Base-by-base conservation (phyloP, 352 stramenopile species). In the Globisporangium splendens region DNA sequence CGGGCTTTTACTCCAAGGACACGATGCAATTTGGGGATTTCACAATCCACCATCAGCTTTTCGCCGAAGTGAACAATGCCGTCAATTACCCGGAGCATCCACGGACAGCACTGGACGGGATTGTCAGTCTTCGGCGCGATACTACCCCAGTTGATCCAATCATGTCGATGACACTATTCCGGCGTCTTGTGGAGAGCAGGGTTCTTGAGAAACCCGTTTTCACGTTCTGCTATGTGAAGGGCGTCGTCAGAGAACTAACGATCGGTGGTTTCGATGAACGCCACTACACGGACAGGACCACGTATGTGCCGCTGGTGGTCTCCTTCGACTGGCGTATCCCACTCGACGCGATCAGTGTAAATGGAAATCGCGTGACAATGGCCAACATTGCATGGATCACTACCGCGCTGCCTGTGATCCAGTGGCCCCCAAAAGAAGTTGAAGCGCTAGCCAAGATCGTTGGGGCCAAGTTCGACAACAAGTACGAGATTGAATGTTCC, bases 1-100 rank as follows among this genome's bases (percentile, higher is more conserved):
- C 31, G 2, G 54, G 54, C 42, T 60, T 52, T 17, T 6, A 24
- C 8, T 60, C 54, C n/a, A 21, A 46, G 3, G 54, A 60, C 22
- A 46, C 33, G 24, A 5, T 60, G 43, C 28, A 18, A 8, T 1
- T 52, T 13, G 54, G 54, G 8, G 17, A 20, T 28, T 22, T 51
- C n/a, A n/a, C 28, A 20, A 39, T 61, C 18, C 7, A 28, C 5
- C 51, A 61, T 43, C 39, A 22, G n/a, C 15, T 35, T 28, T 61
- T 61, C 17, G 54, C 21, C 18, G 54, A 61, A 21, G 54, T 28
- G n/a, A 50, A 42, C 8, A 42, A 49, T 35, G 41, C 50, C 6
- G 14, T 38, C 20, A 47, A 20, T 12, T 38, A 22, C 11, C 28
- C 28, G 13, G 21, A 46, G 20, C 53, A 35, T n/a, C 38, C 31